These are phyloP conservation scores for Pseudogymnoascus sp. DNA, from an alignment of 2,329 filamentous ascomycete genomes.

Conservation along the genomic window DNA sequence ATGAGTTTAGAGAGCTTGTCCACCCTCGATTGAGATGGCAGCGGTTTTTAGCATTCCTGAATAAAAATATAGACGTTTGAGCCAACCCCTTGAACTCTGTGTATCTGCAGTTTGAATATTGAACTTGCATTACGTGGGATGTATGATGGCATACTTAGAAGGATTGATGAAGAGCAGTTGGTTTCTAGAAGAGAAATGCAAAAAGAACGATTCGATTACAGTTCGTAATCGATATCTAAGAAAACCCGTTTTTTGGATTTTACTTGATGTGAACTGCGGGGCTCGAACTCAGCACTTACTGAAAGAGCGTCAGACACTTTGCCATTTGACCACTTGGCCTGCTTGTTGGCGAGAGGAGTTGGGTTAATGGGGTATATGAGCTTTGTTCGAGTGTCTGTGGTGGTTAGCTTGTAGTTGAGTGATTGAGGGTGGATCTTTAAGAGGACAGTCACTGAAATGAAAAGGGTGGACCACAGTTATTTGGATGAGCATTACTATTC, in stretches of 20 bases:
- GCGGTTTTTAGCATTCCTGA: background rate
- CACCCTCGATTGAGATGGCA: background rate
- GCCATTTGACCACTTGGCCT: background rate
- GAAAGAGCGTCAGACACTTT: background rate
- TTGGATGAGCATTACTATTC: conserved; percentile 4
- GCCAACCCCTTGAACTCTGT: background rate
- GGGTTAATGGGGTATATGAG: background rate
- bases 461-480: background rate
- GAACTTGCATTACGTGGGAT: background rate
- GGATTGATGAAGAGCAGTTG: background rate
- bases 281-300: background rate
- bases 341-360: background rate
- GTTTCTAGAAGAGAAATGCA: background rate
- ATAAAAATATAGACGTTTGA: background rate
- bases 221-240: background rate
- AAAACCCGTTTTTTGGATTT: conserved; percentile 3
- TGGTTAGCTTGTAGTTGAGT: background rate
- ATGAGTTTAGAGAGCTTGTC: background rate
- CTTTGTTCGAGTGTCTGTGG: background rate
- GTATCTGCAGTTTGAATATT: background rate
- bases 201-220: conserved; percentile 1
- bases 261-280: background rate
- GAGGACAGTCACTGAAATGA: background rate
- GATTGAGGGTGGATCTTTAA: background rate
- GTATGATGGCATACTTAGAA: too few relatives aligned